A percentile compares a stretch with the other conserved stretches of the same genome.
Conservation (phyloP, 371 early-diverging fungal species). For the Circinella umbellata region DNA sequence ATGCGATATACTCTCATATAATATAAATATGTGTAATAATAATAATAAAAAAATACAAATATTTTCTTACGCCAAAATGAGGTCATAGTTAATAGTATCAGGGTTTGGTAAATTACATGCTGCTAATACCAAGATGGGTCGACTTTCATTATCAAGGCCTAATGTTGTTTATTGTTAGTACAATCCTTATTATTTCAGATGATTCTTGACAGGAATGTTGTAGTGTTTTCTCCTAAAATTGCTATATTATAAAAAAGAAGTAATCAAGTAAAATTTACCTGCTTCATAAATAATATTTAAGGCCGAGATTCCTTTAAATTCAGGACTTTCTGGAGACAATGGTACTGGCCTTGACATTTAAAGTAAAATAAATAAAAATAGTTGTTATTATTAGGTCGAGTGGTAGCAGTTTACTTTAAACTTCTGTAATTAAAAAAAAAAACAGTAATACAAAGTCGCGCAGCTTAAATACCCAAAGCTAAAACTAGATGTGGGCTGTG, state of each 20-base stretch:
- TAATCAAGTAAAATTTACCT: conserved; percentile 30
- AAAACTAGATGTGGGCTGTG: too few species aligned
- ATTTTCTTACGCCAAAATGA: conserved; percentile 68
- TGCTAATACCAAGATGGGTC: conserved; percentile 82
- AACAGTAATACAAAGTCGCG: too few species aligned
- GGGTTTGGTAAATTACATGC: conserved; percentile 86
- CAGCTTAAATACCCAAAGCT: too few species aligned
- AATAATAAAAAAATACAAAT: too few species aligned
- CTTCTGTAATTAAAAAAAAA: too few species aligned
- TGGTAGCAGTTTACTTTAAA: too few species aligned
- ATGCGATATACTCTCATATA: background rate
- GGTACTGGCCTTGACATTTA: conserved; percentile 36
- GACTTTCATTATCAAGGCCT: conserved; percentile 86
- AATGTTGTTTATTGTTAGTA: background rate
- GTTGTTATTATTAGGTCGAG: background rate
- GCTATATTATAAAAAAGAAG: too few species aligned
- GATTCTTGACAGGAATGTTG: background rate
- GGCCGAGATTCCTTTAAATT: conserved; percentile 49
- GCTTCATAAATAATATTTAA: conserved; percentile 56
- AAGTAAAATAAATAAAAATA: background rate
- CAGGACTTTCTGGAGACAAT: conserved; percentile 41
- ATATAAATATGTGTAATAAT: background rate
- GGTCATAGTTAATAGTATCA: conserved; percentile 75
- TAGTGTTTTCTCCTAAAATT: background rate
- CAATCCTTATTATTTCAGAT: background rate